These are phyloP conservation scores for Colletotrichum sidae DNA, from an alignment of 2,329 filamentous ascomycete genomes.

Conservation along the genomic window DNA sequence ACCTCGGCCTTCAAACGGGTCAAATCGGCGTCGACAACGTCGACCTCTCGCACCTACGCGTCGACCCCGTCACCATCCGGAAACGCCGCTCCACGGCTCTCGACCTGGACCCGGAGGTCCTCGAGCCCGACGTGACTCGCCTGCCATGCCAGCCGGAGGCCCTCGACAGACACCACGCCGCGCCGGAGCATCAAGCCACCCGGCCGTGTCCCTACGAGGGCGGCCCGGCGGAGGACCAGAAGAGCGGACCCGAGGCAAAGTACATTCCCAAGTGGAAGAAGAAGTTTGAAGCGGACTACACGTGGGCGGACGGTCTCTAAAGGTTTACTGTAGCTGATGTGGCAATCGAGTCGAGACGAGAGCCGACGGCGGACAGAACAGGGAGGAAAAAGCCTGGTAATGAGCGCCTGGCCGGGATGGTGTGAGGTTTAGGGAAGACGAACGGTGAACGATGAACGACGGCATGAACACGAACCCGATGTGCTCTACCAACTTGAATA, in stretches of 20 bases:
- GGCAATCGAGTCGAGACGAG: background rate
- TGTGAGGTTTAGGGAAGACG: too few species aligned
- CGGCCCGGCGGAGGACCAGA: background rate
- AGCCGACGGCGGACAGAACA: background rate
- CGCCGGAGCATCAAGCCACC: background rate
- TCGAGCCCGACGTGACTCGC: background rate
- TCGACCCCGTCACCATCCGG: constrained; percentile 23
- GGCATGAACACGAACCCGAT: too few species aligned
- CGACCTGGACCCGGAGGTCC: background rate
- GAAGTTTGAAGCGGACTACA: background rate
- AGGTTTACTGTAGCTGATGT: background rate
- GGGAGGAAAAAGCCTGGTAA: too few species aligned
- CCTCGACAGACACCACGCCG: background rate
- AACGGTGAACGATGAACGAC: too few species aligned
- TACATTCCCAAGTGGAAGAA: constrained; percentile 22
- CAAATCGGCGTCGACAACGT: constrained; percentile 31
- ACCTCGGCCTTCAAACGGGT: constrained; percentile 14
- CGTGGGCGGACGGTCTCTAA: background rate
- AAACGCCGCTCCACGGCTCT: background rate
- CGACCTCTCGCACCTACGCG: constrained; percentile 25
- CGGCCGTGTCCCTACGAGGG: background rate
- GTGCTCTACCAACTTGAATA: too few species aligned
- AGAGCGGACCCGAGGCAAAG: background rate
- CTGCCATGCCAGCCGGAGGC: too few species aligned
- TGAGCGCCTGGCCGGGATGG: too few species aligned